These are phyloP conservation scores for Botrytis aclada DNA, from an alignment of 2,329 filamentous ascomycete genomes.

Conservation along the genomic window DNA sequence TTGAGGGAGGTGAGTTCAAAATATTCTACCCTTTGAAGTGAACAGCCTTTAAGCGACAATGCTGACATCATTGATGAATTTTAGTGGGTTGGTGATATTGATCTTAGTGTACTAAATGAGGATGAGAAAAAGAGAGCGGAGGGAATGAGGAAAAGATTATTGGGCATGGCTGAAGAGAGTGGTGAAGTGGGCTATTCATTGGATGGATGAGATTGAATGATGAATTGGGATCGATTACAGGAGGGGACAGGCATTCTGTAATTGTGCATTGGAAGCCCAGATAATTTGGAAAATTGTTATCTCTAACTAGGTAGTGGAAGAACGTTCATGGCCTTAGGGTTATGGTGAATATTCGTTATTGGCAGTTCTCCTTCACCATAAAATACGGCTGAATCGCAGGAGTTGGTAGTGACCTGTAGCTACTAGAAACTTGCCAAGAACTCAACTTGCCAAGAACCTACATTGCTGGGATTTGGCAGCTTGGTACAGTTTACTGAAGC, in stretches of 20 bases:
- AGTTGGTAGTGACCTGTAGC: neutral
- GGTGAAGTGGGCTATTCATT: constrained; percentile 63
- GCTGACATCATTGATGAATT: neutral
- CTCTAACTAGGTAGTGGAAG: neutral
- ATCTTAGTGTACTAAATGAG: constrained; percentile 48
- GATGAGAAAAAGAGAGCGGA: constrained; percentile 50
- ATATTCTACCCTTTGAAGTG: neutral
- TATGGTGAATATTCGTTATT: neutral
- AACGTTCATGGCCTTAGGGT: neutral
- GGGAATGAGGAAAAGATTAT: constrained; percentile 60
- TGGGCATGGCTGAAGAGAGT: constrained; percentile 58
- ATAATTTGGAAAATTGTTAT: too few relatives aligned
- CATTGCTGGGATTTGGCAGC: fast-evolving
- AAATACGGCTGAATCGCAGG: too few relatives aligned
- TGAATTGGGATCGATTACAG: neutral
- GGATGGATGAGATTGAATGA: constrained; percentile 42
- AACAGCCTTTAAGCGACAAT: neutral
- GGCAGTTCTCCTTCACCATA: neutral
- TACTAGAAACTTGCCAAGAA: neutral
- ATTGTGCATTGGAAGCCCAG: neutral
- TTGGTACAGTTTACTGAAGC: neutral
- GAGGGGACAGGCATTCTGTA: too few relatives aligned
- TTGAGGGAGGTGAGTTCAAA: constrained; percentile 46
- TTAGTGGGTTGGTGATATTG: constrained; percentile 57
- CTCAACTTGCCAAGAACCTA: neutral